Evolutionary conservation across 2,329 filamentous ascomycete species (phyloP).

Genomic region (Paracorniculantispora psalliotae): DNA sequence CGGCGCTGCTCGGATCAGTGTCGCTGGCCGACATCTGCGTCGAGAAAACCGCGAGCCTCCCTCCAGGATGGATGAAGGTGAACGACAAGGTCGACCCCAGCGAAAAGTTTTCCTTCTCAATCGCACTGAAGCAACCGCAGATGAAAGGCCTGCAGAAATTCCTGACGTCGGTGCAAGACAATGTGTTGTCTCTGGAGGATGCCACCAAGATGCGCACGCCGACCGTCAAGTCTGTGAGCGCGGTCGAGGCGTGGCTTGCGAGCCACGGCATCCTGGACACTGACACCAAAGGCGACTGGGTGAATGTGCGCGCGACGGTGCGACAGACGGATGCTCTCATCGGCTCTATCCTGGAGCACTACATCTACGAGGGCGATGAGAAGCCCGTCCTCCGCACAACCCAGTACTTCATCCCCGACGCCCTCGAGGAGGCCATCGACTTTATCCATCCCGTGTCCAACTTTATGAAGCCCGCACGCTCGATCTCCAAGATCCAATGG

Average conservation of each 20-base stretch:
- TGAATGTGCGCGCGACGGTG: conserved; percentile 39
- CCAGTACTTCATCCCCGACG: conserved; percentile 39
- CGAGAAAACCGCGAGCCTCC: conserved; percentile 10
- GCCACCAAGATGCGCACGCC: conserved; percentile 33
- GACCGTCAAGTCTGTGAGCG: conserved; percentile 26
- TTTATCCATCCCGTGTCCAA: conserved; percentile 46
- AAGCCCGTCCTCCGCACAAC: conserved; percentile 38
- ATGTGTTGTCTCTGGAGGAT: conserved; percentile 33
- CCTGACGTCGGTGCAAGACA: conserved; percentile 19
- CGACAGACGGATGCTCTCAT: conserved; percentile 35
- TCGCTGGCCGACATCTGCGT: conserved; percentile 7
- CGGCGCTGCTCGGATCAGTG: conserved; percentile 6
- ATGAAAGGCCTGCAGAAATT: conserved; percentile 12
- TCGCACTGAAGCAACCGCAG: conserved; percentile 16
- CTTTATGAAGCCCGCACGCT: conserved; percentile 41
- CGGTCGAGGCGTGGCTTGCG: conserved; percentile 39
- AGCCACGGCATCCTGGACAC: conserved; percentile 31
- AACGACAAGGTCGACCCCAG: conserved; percentile 20
- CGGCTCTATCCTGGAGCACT: conserved; percentile 35
- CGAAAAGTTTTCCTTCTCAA: conserved; percentile 18
- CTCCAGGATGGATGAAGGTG: conserved; percentile 15
- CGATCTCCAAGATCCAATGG: conserved; percentile 13
- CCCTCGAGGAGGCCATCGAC: conserved; percentile 33
- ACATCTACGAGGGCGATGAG: conserved; percentile 30
- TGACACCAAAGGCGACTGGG: conserved; percentile 33